Evolutionary conservation across 805 yeast species (phyloP), one percentile per base, ranked within the genome.

Genomic region (Yamadazyma nakazawae): DNA sequence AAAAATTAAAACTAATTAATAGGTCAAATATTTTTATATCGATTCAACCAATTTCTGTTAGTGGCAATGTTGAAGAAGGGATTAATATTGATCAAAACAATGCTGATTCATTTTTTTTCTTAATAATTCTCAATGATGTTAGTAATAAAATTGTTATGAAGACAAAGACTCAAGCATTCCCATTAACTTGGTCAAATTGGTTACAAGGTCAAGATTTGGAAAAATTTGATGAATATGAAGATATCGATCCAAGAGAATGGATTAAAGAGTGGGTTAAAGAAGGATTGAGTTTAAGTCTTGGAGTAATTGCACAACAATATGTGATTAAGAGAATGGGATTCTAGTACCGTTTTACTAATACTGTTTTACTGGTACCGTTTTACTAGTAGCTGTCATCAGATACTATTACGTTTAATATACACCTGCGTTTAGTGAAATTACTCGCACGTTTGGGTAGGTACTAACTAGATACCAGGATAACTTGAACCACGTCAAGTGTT

Each of bases 101-200:
- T 19, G 61, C 78, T 1, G 72, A 76, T 19, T 78, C 87, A 11
- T 91, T 92, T 61, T 78, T 81, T 34, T 91, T 94, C 63, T 79
- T 88, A 8, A 72, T 90, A 31, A 78, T 88, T 17, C 72, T 94
- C 54, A 80, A 81, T 54, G 99, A 94, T 60, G 79, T 82, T 37
- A 82, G 85, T 34, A 92, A 94, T 66, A 78, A 81, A 52, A 80
- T 94, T 52, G 77, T 84, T 7, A 77, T 88, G 38, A 75, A 81
- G 25, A 83, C 88, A 42, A 82, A 84, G 55, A 87, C 98, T 0
- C 99, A 94, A 65, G 82, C 96, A 6, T 85, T 89, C 72, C 98
- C 99, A 10, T 62, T 79, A 39, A 83, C 80, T 60, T 94, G 99
- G 99, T 84, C 90, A 9, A 71, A 79, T n/a, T 94, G 99, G 99